phyloP scores from a whole-genome alignment of 768 basidiomycete genomes.

The Serendipita sp. region DNA sequence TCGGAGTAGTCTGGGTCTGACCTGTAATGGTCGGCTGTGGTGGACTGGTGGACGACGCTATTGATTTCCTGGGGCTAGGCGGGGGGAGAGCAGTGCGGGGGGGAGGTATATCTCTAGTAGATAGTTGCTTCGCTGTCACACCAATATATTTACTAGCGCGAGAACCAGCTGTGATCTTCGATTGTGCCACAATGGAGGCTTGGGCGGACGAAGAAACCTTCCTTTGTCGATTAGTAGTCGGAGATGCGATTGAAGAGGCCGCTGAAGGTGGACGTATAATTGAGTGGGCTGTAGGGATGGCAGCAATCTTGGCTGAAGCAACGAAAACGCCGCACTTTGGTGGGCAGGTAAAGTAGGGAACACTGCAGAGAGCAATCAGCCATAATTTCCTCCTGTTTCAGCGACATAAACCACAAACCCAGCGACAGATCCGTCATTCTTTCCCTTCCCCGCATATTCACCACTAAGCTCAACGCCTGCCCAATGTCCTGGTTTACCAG shows the following conservation, averaged over 20 bases:
- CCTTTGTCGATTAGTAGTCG: conserved; percentile 22
- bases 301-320: conserved; percentile 61
- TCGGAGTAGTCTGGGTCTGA: neutral
- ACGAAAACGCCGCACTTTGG: conserved; percentile 86
- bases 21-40: neutral
- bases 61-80: neutral
- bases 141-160: conserved; percentile 71
- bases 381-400: conserved; percentile 4
- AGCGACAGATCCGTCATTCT: conserved; percentile 81
- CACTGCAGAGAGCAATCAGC: conserved; percentile 1
- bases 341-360: conserved; percentile 57
- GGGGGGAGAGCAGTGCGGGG: neutral
- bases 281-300: conserved; percentile 49
- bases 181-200: conserved; percentile 15
- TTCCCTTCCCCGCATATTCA: conserved; percentile 79
- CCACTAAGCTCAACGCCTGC: conserved; percentile 83
- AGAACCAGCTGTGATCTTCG: conserved; percentile 60
- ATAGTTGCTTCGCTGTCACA: conserved; percentile 69
- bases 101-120: neutral
- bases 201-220: conserved; percentile 13
- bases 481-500: conserved; percentile 81
- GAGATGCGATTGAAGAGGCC: conserved; percentile 42
- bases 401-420: conserved; percentile 45
- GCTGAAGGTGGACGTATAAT: conserved; percentile 57
- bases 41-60: neutral